Evolutionary conservation across 2,329 filamentous ascomycete species (phyloP), one percentile per base, ranked within the genome.

Genomic region (Clarireedia paspali): DNA sequence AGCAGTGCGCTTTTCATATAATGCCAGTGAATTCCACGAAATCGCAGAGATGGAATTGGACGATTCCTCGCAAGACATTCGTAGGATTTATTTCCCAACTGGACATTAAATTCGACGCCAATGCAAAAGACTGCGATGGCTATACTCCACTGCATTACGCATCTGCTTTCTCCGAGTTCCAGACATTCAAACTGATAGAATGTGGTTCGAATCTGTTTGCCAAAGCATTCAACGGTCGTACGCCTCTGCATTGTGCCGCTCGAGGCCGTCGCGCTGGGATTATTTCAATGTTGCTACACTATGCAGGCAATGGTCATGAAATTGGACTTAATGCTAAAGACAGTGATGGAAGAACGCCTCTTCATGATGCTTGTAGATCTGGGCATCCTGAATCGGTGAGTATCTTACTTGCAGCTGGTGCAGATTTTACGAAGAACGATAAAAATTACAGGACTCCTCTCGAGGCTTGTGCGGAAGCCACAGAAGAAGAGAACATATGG

Each of bases 211-310:
- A 60, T 5, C 20, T 51, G 6, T n/a, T 20, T 36, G 40, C 15
- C 6, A 26, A 42, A 42, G 50, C 61, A 12, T 14, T 47, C 14
- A 51, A 60, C 20, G 47, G 44, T 4, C 53, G 36, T 9, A 59
- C 57, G 3, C 53, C 54, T 9, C 40, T 63, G 36, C 61, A 62
- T 36, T 49, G 57, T 30, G 58, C 61, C 24, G 51, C 60, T 24
- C 47, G 56, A 14, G 51, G 46, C 6, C 27, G 55, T 9, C 40
- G 57, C 34, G 57, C 48, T 42, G 58, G 62, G 30, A 42, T 53
- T 36, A 52, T 77, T 17, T 72, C 73, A 1, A 53, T 63, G 26
- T 46, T 63, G 7, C 44, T 58, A 3, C n/a, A 38, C 12, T 14
- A 47, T 17, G 26, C 24, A 27, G 5, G 24, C 6, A 48, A 38